Percentiles rank a stretch among this genome's conserved stretches.
Evolutionary conservation across 2,329 filamentous ascomycete species (phyloP).

Genomic region (Cercospora sp.): DNA sequence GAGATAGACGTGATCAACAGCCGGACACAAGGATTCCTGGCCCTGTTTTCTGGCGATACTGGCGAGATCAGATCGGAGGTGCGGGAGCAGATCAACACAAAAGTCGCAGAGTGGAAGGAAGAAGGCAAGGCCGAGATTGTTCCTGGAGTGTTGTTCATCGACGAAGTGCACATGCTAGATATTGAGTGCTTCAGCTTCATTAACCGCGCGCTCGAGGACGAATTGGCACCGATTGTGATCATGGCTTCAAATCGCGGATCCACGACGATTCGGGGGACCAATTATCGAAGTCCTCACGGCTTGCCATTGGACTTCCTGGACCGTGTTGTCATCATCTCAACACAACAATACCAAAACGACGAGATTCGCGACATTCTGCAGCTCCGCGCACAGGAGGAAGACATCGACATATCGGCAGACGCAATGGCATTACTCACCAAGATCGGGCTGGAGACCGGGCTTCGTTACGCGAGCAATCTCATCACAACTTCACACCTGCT

Average conservation of each 20-base stretch:
- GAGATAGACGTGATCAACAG: slow-evolving; percentile 99
- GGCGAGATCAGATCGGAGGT: slow-evolving; percentile 97
- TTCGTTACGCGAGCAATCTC: slow-evolving; percentile 95
- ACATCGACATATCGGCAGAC: slow-evolving; percentile 86
- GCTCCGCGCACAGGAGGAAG: slow-evolving; percentile 92
- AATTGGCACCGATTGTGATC: slow-evolving; percentile 94
- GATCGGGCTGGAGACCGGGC: slow-evolving; percentile 86
- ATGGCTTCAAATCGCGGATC: slow-evolving; percentile 97
- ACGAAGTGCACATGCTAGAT: slow-evolving; percentile 99
- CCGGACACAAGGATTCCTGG: slow-evolving; percentile 94
- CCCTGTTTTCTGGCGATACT: slow-evolving; percentile 95
- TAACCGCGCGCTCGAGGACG: slow-evolving; percentile 92
- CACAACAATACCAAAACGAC: slow-evolving; percentile 75
- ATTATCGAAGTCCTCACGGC: slow-evolving; percentile 90
- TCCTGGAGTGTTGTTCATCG: slow-evolving; percentile 94
- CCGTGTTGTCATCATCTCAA: slow-evolving; percentile 93
- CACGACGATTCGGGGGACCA: slow-evolving; percentile 87
- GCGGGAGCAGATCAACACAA: slow-evolving; percentile 97
- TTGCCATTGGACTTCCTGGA: slow-evolving; percentile 95
- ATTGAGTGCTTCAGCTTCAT: slow-evolving; percentile 99
- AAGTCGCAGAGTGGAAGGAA: slow-evolving; percentile 98
- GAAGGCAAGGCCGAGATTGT: slow-evolving; percentile 99
- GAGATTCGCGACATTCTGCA: slow-evolving; percentile 91
- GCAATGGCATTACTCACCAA: slow-evolving; percentile 91
- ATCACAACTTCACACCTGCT: slow-evolving; percentile 93